phyloP scores from a whole-genome alignment of 1,139 yeast genomes.

The Blastobotrys indianensis region DNA sequence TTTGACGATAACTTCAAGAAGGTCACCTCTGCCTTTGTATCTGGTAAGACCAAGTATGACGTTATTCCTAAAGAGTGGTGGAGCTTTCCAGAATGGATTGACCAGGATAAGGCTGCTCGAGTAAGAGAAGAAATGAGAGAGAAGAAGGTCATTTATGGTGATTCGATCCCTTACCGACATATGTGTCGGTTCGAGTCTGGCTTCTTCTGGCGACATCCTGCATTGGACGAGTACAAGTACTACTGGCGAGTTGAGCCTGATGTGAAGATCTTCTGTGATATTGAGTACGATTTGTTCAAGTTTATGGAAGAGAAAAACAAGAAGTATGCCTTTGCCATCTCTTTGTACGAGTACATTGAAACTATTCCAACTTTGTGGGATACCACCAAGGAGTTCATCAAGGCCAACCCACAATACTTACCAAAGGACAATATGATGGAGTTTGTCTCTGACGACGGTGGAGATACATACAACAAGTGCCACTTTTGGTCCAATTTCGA shows the following conservation, averaged over 20 bases:
- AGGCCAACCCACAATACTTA: conserved; percentile 54
- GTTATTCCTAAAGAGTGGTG: conserved; percentile 63
- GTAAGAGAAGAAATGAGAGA: conserved; percentile 46
- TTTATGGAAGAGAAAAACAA: conserved; percentile 74
- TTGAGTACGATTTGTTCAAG: conserved; percentile 78
- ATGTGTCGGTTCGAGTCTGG: conserved; percentile 96
- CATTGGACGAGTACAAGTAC: conserved; percentile 68
- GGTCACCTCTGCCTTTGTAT: conserved; percentile 42
- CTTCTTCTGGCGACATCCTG: conserved; percentile 76
- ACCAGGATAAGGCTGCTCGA: conserved; percentile 52
- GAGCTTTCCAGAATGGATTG: conserved; percentile 70
- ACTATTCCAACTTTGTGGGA: conserved; percentile 83
- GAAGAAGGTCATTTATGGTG: conserved; percentile 57
- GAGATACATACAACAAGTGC: conserved; percentile 67
- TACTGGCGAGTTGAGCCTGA: conserved; percentile 98
- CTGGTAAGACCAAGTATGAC: conserved; percentile 64
- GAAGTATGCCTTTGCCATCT: conserved; percentile 73
- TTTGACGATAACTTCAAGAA: conserved; percentile 49
- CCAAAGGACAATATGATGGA: conserved; percentile 56
- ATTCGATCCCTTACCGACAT: conserved; percentile 62
- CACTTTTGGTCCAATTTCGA: conserved; percentile 96
- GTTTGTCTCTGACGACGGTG: conserved; percentile 62
- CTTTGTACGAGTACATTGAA: conserved; percentile 75
- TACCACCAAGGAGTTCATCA: conserved; percentile 61
- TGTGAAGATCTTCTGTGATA: conserved; percentile 71